Evolutionary conservation across 345 rosid genomes (phyloP), one percentile per base, ranked within the genome.

Genomic region (Hevea brasiliensis): DNA sequence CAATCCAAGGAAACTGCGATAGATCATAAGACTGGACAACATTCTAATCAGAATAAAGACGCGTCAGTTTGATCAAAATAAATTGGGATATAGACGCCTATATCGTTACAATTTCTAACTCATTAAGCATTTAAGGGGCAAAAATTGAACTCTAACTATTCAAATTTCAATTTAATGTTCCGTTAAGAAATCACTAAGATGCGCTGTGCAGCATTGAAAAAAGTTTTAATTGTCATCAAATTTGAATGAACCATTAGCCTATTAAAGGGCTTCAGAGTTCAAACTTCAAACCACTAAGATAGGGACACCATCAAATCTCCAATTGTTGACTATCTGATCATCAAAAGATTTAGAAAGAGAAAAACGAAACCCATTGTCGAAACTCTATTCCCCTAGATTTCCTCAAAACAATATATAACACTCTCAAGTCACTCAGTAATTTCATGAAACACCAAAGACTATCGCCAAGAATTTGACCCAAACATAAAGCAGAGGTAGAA

Each of bases 1-100:
- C 98, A 67, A 87, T 76, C 98, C 98, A 89, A 27, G 84, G 91
- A 80, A 87, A 70, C 84, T 87, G 89, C 17, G 93, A 86, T 5
- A 56, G 68, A 78, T 89, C 98, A 11, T 77, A 84, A 64, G 94
- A 84, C 76, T 87, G 83, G 71, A 79, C 65, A 45, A 79, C 72
- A 83, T 81, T 79, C 64, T 68, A 72, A 63, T 80, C 74, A 72
- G 74, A 77, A 83, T 27, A 56, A 79, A 81, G 50, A 61, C 64
- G 53, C 44, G 67, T 80, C 72, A 85, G 78, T 67, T 45, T 40
- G 61, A 48, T 65, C 56, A 20, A 61, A 60, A 60, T 60, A 60
- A 60, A 32, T n/a, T n/a, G n/a, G n/a, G n/a, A n/a, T n/a, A n/a
- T n/a, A n/a, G n/a, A n/a, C n/a, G n/a, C n/a, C n/a, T n/a, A n/a